These are phyloP conservation scores for Alnus glutinosa DNA, from an alignment of 306 rosid genomes.

Conservation along the genomic window DNA sequence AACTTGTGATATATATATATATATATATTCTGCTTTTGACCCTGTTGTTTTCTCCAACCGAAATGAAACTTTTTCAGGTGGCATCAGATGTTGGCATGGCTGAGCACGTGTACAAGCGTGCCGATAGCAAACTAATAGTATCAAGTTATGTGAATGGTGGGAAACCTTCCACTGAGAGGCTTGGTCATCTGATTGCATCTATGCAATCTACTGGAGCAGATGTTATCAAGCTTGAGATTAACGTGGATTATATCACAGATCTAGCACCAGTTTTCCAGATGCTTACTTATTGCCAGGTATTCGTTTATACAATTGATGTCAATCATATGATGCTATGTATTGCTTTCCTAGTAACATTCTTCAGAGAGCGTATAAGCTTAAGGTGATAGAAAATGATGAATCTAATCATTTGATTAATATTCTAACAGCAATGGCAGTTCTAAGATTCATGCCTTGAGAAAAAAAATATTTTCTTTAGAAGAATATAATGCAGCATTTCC, in stretches of 20 bases:
- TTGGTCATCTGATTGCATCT: conserved; percentile 23
- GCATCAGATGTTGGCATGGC: conserved; percentile 30
- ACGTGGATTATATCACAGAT: conserved; percentile 48
- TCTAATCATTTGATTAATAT: too few species aligned
- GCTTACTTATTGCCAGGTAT: conserved; percentile 37
- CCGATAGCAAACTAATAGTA: conserved; percentile 34
- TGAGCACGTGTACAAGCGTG: conserved; percentile 14
- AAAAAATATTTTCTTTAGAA: not conserved
- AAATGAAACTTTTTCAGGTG: conserved; percentile 24
- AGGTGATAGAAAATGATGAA: too few species aligned
- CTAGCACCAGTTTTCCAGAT: conserved; percentile 33
- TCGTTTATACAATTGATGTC: not conserved
- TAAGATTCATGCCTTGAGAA: not conserved
- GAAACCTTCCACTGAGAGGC: conserved; percentile 39
- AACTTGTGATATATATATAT: not conserved
- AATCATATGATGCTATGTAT: not conserved
- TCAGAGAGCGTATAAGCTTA: not conserved
- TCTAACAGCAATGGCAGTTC: not conserved
- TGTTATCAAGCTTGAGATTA: conserved; percentile 40
- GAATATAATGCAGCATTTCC: not conserved
- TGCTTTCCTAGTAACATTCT: not conserved
- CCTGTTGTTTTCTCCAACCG: not conserved
- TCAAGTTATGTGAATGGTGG: conserved; percentile 42
- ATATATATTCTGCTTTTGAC: not conserved
- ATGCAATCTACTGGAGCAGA: conserved; percentile 46